Evolutionary conservation across 768 basidiomycete genomes (phyloP), one percentile per base, ranked within the genome.

Genomic region (Phanerochaete sordida): DNA sequence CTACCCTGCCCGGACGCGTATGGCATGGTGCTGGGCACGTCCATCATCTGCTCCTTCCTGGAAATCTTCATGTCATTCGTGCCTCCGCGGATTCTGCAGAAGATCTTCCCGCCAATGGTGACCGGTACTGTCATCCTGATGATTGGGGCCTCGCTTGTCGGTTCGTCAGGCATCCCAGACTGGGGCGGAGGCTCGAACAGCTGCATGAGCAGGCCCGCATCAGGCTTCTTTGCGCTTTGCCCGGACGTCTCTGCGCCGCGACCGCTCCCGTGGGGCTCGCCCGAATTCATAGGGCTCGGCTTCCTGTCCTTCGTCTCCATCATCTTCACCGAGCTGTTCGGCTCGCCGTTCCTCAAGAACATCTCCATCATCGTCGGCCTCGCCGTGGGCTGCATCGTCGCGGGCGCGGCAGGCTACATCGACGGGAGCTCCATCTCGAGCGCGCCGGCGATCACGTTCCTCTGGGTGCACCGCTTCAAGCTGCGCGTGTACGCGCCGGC

Each of bases 101-200:
- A 82, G 21, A 76, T 90, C 57, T 93, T 94, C 70, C 91, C 91
- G 1, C 91, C 91, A 0, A 77, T 91, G 62, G 87, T 94, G 5
- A 93, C 92, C 0, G 86, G 91, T 49, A 86, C 86, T 1, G 90
- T 93, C 55, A 84, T 93, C 62, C 74, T 94, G 26, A 76, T 92
- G 78, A 92, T 93, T 59, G 91, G 92, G 2, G 85, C 87, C 0
- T 86, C 86, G 0, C 81, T 94, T 33, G 80, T 94, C 53, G 91
- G 90, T 43, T 73, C 77, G 1, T 89, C 87, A 7, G 91, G 91
- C 2, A 83, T 88, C 46, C 80, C 81, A 11, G 85, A 92, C 71
- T 95, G 92, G 92, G 92, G 87, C 45, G 91, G 91, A 31, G 91
- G 92, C 16, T 85, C 87, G 7, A 91, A 90, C 62, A 80, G 80